A percentile compares a stretch with the other conserved stretches of the same genome.
Conservation (phyloP, 345 rosid species). For the Dipteronia sinensis region DNA sequence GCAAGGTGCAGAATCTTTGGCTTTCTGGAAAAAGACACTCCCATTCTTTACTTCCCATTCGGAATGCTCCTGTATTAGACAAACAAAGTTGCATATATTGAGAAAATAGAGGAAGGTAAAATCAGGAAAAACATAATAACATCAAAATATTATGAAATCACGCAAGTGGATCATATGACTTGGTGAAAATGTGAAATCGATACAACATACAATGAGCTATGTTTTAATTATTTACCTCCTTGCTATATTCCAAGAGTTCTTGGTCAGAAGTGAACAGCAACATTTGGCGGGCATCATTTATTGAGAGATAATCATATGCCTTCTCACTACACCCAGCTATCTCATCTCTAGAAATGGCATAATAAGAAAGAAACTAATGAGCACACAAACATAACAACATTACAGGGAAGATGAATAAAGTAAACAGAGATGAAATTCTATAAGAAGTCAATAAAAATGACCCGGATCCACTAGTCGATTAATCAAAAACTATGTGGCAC, state of each 20-base stretch:
- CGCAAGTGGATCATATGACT: neutral
- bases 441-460: neutral
- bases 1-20: slow-evolving; percentile 83
- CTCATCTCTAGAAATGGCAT: slow-evolving; percentile 63
- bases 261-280: slow-evolving; percentile 78
- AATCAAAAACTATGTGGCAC: neutral
- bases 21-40: slow-evolving; percentile 80
- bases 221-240: slow-evolving; percentile 54
- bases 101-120: neutral
- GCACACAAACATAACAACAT: neutral
- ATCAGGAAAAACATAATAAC: neutral
- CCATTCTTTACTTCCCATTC: slow-evolving; percentile 94
- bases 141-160: too few relatives aligned
- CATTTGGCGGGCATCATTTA: slow-evolving; percentile 70
- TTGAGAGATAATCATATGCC: slow-evolving; percentile 85
- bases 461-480: too few relatives aligned
- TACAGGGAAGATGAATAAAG: neutral
- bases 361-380: slow-evolving; percentile 3
- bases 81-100: neutral
- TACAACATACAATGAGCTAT: neutral
- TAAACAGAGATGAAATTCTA: neutral
- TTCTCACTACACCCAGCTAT: slow-evolving; percentile 99
- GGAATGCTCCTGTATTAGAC: slow-evolving; percentile 68
- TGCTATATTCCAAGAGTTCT: slow-evolving; percentile 67
- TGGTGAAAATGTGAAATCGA: neutral